These are phyloP conservation scores for Hibiscus trionum DNA, from an alignment of 345 rosid species.

Conservation along the genomic window DNA sequence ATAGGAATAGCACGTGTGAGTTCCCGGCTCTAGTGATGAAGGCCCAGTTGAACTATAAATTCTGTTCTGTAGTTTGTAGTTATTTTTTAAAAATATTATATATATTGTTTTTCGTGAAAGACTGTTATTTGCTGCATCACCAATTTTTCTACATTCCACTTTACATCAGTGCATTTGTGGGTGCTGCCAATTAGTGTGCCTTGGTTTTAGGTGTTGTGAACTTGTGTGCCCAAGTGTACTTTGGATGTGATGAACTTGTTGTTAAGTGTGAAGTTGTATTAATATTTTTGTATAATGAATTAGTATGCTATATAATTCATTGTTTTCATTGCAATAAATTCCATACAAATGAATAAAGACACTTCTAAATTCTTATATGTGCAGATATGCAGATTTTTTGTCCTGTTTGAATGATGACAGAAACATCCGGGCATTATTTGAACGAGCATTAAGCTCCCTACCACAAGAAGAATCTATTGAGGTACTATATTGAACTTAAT, in stretches of 20 bases:
- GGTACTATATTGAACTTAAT: conserved; percentile 31
- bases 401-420: conserved; percentile 84
- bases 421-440: conserved; percentile 89
- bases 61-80: not conserved
- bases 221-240: not conserved
- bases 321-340: not conserved
- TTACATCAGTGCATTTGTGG: not conserved
- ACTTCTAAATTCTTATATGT: conserved; percentile 11
- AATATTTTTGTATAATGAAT: not conserved
- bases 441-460: conserved; percentile 82
- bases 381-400: conserved; percentile 94
- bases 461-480: conserved; percentile 81
- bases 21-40: not conserved
- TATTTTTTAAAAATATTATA: not conserved
- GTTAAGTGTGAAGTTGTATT: not conserved
- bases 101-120: not conserved
- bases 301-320: not conserved
- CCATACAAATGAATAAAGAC: not conserved
- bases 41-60: not conserved
- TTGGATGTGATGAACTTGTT: not conserved
- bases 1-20: not conserved
- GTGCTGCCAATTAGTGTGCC: not conserved
- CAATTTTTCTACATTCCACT: not conserved
- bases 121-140: not conserved
- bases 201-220: conserved; percentile 3